phyloP scores from a whole-genome alignment of 495 filamentous ascomycete genomes.

The Penicillium egyptiacum region DNA sequence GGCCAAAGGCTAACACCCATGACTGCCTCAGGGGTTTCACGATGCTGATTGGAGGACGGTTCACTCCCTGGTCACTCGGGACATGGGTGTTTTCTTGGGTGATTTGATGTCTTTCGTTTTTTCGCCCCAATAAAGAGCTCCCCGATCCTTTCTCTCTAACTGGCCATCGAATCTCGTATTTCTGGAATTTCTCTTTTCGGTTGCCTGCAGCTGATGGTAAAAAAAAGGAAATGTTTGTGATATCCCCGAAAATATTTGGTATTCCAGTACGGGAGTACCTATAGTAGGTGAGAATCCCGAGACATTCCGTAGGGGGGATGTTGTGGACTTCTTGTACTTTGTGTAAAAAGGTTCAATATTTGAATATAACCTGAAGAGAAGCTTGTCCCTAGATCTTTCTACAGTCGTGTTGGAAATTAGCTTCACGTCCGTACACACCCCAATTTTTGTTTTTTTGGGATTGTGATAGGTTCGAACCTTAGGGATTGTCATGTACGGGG shows the following conservation, averaged over 20 bases:
- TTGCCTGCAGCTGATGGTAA: background rate
- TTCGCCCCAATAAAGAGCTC: background rate
- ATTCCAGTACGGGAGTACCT: background rate
- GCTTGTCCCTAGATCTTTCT: conserved; percentile 7
- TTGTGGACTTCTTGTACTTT: conserved; percentile 5
- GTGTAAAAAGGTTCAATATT: conserved; percentile 4
- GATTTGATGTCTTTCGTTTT: background rate
- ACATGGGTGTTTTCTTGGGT: background rate
- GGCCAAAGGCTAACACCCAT: conserved; percentile 11
- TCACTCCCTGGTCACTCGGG: conserved; percentile 8
- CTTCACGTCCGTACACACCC: conserved; percentile 10
- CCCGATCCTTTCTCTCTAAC: background rate
- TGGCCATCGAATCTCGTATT: background rate
- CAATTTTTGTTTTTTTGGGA: background rate
- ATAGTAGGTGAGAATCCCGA: background rate
- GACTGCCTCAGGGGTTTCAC: conserved; percentile 15
- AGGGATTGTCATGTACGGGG: too few relatives aligned
- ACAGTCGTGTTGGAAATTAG: conserved; percentile 13
- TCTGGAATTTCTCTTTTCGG: conserved; percentile 1
- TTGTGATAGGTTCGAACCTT: background rate
- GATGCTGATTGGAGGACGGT: conserved; percentile 16
- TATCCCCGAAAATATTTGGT: background rate
- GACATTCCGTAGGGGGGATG: background rate
- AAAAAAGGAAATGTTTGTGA: background rate
- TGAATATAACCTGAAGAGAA: conserved; percentile 15